Evolutionary conservation across 2,329 filamentous ascomycete species (phyloP), one percentile per base, ranked within the genome.

Genomic region (Neofusicoccum cordaticola): DNA sequence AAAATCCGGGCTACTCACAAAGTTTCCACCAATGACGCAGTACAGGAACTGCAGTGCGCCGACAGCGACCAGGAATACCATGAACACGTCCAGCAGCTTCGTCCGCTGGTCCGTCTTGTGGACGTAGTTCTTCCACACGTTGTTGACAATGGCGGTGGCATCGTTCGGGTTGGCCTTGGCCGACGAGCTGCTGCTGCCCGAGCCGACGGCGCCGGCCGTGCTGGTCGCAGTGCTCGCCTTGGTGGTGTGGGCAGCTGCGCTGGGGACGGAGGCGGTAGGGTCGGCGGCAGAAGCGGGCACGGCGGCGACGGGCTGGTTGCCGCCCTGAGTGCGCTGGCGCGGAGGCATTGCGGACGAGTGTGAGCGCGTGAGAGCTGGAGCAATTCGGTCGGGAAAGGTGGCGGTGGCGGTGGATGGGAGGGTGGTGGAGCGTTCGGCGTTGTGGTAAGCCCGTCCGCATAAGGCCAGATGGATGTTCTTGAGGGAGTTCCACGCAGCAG

Each of bases 31-130:
- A 70, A 98, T 74, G 64, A 97, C 83, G 77, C 94, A 97, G 80
- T 99, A 99, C 66, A 91, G 77, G 78, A 99, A 98, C 80, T 99
- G 95, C 72, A 98, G 77, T n/a, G 82, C 92, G 58, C 93, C 95
- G 4, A 96, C 91, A 1, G 89, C 83, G 22, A 95, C 87, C 66
- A 99, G 82, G 77, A 97, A 99, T 3, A 80, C 86, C 86, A 99
- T 88, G 78, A 99, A 99, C 41, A 86, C 86, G 78, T 99, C 95
- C 67, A 98, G 85, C 67, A 99, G 86, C 85, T 96, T 95, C 53
- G 90, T 94, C 68, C 94, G 88, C 84, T 97, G 93, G 52, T 94
- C 88, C 50, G 95, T 99, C 70, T 88, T 85, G 70, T 89, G 82
- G 63, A 89, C 77, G 79, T 99, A 99, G 78, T 92, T 88, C 71